These are phyloP conservation scores for Yamadazyma friedrichii DNA, from an alignment of 1,139 yeast genomes.

Conservation along the genomic window DNA sequence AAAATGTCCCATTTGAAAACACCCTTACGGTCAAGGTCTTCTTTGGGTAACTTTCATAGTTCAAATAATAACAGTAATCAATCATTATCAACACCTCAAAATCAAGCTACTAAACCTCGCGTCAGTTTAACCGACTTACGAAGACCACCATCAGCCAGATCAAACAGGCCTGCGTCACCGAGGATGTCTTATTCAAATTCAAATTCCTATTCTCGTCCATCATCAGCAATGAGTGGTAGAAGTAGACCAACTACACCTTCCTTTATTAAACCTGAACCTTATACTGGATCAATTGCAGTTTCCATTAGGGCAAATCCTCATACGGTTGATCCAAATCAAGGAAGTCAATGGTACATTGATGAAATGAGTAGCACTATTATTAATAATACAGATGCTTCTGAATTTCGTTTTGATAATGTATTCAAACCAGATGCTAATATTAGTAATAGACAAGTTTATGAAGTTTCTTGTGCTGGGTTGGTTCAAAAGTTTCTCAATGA, in stretches of 20 bases:
- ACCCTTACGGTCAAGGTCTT: conserved; percentile 25
- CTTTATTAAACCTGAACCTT: conserved; percentile 32
- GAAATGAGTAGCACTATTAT: conserved; percentile 39
- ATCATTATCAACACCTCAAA: conserved; percentile 14
- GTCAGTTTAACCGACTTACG: conserved; percentile 20
- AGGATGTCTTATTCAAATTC: conserved; percentile 11
- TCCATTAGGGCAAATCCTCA: conserved; percentile 56
- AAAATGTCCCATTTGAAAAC: conserved; percentile 14
- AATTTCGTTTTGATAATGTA: conserved; percentile 75
- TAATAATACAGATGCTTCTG: conserved; percentile 49
- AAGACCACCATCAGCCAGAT: conserved; percentile 27
- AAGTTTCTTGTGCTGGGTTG: conserved; percentile 56
- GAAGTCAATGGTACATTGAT: conserved; percentile 46
- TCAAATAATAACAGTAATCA: conserved; percentile 4
- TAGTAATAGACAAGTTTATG: conserved; percentile 61
- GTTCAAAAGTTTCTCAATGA: conserved; percentile 62
- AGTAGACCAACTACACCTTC: conserved; percentile 44
- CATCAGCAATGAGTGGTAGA: conserved; percentile 34
- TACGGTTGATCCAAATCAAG: conserved; percentile 21
- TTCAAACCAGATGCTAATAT: conserved; percentile 49
- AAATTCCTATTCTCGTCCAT: conserved; percentile 23
- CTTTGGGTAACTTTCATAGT: conserved; percentile 16
- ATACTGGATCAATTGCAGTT: conserved; percentile 51
- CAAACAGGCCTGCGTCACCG: conserved; percentile 23
- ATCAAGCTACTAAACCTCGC: conserved; percentile 19